Percentiles rank a stretch among this genome's conserved stretches.
These are phyloP conservation scores for Scalesia atractyloides DNA, from an alignment of 129 eudicot genomes.

Conservation along the genomic window DNA sequence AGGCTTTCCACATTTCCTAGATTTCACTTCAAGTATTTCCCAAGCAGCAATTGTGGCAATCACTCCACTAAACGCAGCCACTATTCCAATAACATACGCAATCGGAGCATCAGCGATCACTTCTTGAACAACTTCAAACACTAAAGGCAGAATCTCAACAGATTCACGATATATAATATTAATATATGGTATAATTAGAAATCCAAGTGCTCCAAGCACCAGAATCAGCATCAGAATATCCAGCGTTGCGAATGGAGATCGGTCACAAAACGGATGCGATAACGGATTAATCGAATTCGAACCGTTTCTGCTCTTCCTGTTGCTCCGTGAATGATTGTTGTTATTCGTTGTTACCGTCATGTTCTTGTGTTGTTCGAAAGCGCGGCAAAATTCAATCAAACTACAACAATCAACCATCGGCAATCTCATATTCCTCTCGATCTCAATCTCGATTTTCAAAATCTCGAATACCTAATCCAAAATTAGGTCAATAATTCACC, in stretches of 20 bases:
- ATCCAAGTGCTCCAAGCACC: slow-evolving; percentile 45
- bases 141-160: slow-evolving; percentile 33
- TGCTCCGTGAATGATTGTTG: slow-evolving; percentile 19
- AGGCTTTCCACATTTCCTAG: slow-evolving; percentile 47
- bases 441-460: too few species aligned
- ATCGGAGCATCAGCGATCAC: slow-evolving; percentile 42
- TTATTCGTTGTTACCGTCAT: slow-evolving; percentile 4
- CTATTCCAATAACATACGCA: slow-evolving; percentile 40
- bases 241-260: slow-evolving; percentile 45
- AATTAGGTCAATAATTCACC: too few species aligned
- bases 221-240: slow-evolving; percentile 48
- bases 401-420: slow-evolving; percentile 66
- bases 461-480: too few species aligned
- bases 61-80: slow-evolving; percentile 37
- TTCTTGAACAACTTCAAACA: slow-evolving; percentile 30
- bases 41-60: slow-evolving; percentile 30
- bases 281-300: slow-evolving; percentile 42
- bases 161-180: slow-evolving; percentile 30
- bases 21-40: slow-evolving; percentile 41
- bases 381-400: slow-evolving; percentile 56
- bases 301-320: too few species aligned
- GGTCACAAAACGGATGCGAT: slow-evolving; percentile 43
- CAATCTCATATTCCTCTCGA: slow-evolving; percentile 37
- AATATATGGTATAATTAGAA: slow-evolving; percentile 42
- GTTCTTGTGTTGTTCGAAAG: slow-evolving; percentile 48